Evolutionary conservation across 768 basidiomycete genomes (phyloP), one percentile per base, ranked within the genome.

Genomic region (Melanogaster broomeanus): DNA sequence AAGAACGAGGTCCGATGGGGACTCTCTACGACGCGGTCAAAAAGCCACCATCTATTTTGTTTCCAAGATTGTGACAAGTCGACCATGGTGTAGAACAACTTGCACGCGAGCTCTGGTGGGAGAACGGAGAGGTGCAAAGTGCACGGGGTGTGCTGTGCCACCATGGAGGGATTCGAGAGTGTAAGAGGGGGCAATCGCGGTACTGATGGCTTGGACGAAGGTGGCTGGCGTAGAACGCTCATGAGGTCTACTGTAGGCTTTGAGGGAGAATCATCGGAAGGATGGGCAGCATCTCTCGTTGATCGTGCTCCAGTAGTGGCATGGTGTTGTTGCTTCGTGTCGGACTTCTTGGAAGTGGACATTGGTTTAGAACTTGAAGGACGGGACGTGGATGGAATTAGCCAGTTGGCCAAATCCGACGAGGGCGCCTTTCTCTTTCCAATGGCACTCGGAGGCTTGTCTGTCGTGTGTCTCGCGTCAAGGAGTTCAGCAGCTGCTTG

Each of bases 1-100:
- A 80, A 93, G 68, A 92, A 90, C 1, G 86, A 81, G 2, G 90
- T 88, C n/a, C 82, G 75, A 69, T 93, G 90, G 4, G 90, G 89
- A 58, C 88, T 90, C 68, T 92, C 88, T 2, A 92, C 91, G 13
- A 92, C 54, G 19, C 84, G 76, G 61, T 93, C 89, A 66, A 89
- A 86, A 18, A 93, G 75, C 85, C 85, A 92, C 91, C 90, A 93
- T 59, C 84, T 88, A 54, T 88, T 90, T 44, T 82, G 74, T 55
- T 78, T 71, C 90, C 90, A 93, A 8, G 67, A 60, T 35, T 69
- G 74, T 18, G 89, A 83, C 15, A 76, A 71, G 42, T 83, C 76
- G 13, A 86, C 53, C 87, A 93, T 85, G 0, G 75, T 76, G 56
- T 91, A 84, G 66, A 89, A 93, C 19, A 93, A 72, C 44, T 74